Evolutionary conservation across 768 basidiomycete species (phyloP).

Genomic region (Daedaleopsis nitida): DNA sequence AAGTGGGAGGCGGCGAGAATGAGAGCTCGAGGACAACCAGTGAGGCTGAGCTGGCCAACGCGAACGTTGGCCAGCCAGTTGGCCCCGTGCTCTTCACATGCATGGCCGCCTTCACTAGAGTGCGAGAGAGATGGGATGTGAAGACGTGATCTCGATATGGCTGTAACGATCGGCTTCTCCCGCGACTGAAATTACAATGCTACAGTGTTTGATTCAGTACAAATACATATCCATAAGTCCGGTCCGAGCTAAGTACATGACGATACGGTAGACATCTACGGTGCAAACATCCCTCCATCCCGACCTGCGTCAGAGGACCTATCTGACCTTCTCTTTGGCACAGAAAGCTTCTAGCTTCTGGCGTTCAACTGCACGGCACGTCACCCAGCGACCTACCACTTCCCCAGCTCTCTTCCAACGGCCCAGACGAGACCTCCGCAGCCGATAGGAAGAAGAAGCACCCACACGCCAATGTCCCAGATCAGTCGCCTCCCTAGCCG

Average conservation of each 20-base stretch:
- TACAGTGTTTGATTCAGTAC: neutral
- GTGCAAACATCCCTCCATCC: neutral
- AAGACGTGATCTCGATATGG: no score
- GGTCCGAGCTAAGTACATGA: neutral
- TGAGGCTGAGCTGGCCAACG: no score
- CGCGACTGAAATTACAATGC: no score
- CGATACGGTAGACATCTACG: neutral
- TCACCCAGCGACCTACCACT: slow-evolving; percentile 45
- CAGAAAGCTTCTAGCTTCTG: neutral
- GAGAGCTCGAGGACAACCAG: no score
- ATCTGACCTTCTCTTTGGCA: neutral
- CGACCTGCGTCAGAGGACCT: neutral
- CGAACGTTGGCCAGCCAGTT: no score
- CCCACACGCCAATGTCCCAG: slow-evolving; percentile 86
- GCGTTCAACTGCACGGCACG: neutral
- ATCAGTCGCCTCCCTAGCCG: slow-evolving; percentile 71
- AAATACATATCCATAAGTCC: neutral
- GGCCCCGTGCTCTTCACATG: no score
- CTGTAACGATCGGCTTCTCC: no score
- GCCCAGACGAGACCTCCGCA: slow-evolving; percentile 59
- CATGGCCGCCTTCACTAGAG: no score
- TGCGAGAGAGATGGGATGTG: no score
- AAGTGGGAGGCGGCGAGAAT: no score
- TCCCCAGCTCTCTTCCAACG: slow-evolving; percentile 48
- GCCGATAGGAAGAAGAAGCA: slow-evolving; percentile 65